A percentile compares a stretch with the other conserved stretches of the same genome.
Conservation (phyloP, 75 land plant genomes). For the Isoetes taiwanensis region DNA sequence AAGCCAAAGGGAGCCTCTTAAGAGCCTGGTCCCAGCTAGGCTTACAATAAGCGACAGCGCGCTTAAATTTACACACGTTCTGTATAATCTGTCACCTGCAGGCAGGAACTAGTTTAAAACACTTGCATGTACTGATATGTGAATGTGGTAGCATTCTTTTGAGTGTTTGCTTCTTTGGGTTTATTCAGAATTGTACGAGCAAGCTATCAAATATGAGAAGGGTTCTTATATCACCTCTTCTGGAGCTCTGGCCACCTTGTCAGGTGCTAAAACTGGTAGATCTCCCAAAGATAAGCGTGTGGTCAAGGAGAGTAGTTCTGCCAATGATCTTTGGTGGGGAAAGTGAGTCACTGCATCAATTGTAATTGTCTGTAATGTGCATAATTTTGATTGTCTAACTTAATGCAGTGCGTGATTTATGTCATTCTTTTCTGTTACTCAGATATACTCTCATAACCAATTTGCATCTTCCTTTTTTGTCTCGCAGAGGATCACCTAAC, state of each 20-base stretch:
- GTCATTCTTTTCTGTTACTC: no score
- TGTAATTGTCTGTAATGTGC: not conserved
- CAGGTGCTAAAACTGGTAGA: slow-evolving; percentile 84
- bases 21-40: slow-evolving; percentile 12
- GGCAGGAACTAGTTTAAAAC: no score
- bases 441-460: no score
- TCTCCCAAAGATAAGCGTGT: slow-evolving; percentile 79
- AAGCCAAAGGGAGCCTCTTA: slow-evolving; percentile 23
- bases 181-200: slow-evolving; percentile 77
- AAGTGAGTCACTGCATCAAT: slow-evolving; percentile 32
- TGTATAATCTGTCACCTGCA: slow-evolving; percentile 81
- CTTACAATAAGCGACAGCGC: slow-evolving; percentile 55
- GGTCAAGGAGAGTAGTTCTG: slow-evolving; percentile 55
- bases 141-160: no score
- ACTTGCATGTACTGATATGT: no score
- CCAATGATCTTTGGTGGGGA: slow-evolving; percentile 85
- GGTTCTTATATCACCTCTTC: slow-evolving; percentile 66
- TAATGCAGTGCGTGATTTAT: no score
- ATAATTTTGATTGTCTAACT: not conserved
- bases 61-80: slow-evolving; percentile 80
- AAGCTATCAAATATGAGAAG: slow-evolving; percentile 67
- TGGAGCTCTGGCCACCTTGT: slow-evolving; percentile 74
- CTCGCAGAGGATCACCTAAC: slow-evolving; percentile 88
- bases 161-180: no score
- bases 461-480: no score